A percentile compares a stretch with the other conserved stretches of the same genome.
Evolutionary conservation across 2,329 filamentous ascomycete species (phyloP).

Genomic region (Pestalotiopsis fici): DNA sequence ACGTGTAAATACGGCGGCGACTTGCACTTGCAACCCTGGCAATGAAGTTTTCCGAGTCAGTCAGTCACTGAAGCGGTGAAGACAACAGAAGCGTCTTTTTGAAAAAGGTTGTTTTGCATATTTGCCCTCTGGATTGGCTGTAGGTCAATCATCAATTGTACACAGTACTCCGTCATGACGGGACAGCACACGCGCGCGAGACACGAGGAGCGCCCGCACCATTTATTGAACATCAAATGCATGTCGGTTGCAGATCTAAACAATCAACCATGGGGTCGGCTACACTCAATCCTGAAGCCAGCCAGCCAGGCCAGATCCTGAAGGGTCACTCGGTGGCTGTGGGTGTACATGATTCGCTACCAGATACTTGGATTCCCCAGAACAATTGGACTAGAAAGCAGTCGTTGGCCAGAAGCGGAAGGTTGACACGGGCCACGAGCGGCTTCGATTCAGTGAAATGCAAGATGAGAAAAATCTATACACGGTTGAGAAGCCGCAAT

Average conservation of each 20-base stretch:
- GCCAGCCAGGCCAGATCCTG: not conserved
- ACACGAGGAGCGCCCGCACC: not conserved
- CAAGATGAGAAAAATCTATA: not conserved
- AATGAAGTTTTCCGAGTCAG: not conserved
- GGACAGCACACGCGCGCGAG: too few relatives aligned
- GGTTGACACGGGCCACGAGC: not conserved
- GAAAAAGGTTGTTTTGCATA: not conserved
- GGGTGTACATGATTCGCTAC: slow-evolving; percentile 8
- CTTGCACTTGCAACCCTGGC: not conserved
- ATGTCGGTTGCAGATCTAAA: not conserved
- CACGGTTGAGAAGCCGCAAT: not conserved
- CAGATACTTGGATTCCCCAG: not conserved
- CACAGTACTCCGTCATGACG: not conserved
- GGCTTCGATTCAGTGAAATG: not conserved
- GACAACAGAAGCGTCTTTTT: not conserved
- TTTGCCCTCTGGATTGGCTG: not conserved
- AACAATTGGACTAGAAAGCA: not conserved
- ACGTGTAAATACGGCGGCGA: not conserved
- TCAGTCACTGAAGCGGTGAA: not conserved
- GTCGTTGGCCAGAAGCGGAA: not conserved
- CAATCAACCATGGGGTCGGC: not conserved
- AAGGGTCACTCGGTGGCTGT: not conserved
- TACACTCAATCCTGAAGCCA: not conserved
- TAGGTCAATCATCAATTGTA: not conserved
- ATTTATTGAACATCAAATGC: not conserved